Evolutionary conservation across 106 monocot genomes (phyloP).

Genomic region (Platanthera guangdongensis): DNA sequence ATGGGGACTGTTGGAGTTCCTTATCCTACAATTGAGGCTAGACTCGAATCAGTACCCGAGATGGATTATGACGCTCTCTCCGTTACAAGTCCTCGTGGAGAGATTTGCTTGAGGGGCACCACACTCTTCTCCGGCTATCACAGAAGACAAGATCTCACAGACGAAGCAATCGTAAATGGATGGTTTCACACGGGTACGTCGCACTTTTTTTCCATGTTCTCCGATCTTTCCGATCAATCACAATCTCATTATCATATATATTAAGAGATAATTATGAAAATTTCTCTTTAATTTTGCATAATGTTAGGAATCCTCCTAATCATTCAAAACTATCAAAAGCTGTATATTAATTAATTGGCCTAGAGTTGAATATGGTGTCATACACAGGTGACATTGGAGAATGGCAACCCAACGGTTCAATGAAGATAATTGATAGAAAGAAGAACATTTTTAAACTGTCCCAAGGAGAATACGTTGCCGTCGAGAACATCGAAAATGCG

Average conservation of each 20-base stretch:
- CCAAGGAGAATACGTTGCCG: conserved; percentile 93
- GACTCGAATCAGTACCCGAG: conserved; percentile 77
- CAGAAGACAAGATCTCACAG: conserved; percentile 63
- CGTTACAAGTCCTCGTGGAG: conserved; percentile 50
- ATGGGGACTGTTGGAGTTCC: conserved; percentile 81
- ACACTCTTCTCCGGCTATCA: conserved; percentile 91
- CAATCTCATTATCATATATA: no score
- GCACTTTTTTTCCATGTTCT: neutral
- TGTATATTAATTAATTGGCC: no score
- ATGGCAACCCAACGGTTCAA: conserved; percentile 83
- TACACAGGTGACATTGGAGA: conserved; percentile 89
- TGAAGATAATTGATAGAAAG: conserved; percentile 99
- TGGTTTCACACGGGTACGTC: conserved; percentile 91
- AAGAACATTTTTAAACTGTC: conserved; percentile 98
- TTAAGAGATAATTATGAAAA: no score
- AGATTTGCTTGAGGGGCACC: conserved; percentile 84
- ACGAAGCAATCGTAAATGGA: conserved; percentile 60
- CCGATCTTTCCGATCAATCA: neutral
- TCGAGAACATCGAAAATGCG: conserved; percentile 67
- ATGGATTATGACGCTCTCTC: conserved; percentile 94
- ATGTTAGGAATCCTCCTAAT: no score
- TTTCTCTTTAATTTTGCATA: no score
- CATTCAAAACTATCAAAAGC: no score
- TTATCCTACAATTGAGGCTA: conserved; percentile 70
- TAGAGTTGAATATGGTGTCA: neutral